Evolutionary conservation across 2,329 filamentous ascomycete genomes (phyloP).

Genomic region (Trichoderma atroviride): DNA sequence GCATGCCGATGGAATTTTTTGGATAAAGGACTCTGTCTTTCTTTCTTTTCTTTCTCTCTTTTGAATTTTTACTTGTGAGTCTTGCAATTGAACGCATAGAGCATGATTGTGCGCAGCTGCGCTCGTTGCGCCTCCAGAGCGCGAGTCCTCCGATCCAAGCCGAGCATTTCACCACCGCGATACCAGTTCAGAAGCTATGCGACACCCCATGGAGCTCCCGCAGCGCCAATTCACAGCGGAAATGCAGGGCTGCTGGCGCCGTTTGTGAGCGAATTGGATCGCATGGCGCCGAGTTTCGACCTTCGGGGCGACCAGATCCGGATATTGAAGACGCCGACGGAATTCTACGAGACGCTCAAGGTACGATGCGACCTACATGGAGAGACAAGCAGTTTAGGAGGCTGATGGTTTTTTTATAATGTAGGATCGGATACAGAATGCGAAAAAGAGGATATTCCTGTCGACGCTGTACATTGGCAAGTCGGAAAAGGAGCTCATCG

Average conservation of each 20-base stretch:
- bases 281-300: constrained; percentile 87
- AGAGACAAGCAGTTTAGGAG: neutral
- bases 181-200: constrained; percentile 48
- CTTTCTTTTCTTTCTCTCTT: neutral
- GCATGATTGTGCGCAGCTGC: constrained; percentile 44
- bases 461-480: constrained; percentile 98
- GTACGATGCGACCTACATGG: constrained; percentile 45
- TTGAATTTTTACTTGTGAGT: neutral
- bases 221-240: constrained; percentile 31
- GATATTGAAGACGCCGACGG: constrained; percentile 77
- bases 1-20: neutral
- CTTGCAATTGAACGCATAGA: constrained; percentile 1
- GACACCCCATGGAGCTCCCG: constrained; percentile 38
- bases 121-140: constrained; percentile 37
- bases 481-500: constrained; percentile 84
- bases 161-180: constrained; percentile 36
- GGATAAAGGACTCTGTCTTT: neutral
- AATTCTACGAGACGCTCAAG: constrained; percentile 92
- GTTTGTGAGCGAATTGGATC: constrained; percentile 75
- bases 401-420: constrained; percentile 11
- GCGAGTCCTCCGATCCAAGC: constrained; percentile 35
- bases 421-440: constrained; percentile 77
- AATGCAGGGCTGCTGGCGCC: constrained; percentile 51
- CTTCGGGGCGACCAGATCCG: constrained; percentile 78
- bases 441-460: constrained; percentile 79